Conservation (phyloP, 768 basidiomycete genomes). For the Suillus clintonianus region DNA sequence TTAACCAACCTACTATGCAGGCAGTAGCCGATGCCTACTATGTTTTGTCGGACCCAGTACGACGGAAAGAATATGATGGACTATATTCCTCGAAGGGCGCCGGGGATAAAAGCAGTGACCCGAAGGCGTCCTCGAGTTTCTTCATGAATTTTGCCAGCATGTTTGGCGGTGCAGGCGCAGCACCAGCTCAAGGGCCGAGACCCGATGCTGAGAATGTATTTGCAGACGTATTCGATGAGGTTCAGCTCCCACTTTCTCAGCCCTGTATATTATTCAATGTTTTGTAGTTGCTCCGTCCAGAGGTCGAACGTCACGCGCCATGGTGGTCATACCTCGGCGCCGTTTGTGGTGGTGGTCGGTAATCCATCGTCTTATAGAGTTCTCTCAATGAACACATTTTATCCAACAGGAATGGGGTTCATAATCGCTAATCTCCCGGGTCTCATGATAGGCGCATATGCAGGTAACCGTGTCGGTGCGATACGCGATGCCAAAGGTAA, state of each 20-base stretch:
- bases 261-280: background rate
- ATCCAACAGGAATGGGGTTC: constrained; percentile 43
- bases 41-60: constrained; percentile 78
- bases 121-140: constrained; percentile 70
- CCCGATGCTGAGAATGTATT: constrained; percentile 84
- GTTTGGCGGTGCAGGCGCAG: constrained; percentile 50
- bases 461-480: constrained; percentile 89
- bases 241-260: constrained; percentile 26
- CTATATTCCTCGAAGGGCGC: constrained; percentile 58
- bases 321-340: constrained; percentile 80
- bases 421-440: constrained; percentile 83
- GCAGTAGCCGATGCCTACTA: constrained; percentile 94
- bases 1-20: constrained; percentile 37
- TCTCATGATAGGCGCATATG: constrained; percentile 80
- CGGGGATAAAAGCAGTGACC: constrained; percentile 58
- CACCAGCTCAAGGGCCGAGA: constrained; percentile 41
- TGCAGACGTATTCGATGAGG: constrained; percentile 91
- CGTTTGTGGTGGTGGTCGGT: constrained; percentile 62
- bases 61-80: constrained; percentile 71
- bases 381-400: constrained; percentile 34
- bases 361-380: background rate
- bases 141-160: constrained; percentile 75
- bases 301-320: constrained; percentile 68
- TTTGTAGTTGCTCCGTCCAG: constrained; percentile 73
- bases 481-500: constrained; percentile 93